Conservation (phyloP, 164 flowering plant species). For the Kingdonia uniflora region DNA sequence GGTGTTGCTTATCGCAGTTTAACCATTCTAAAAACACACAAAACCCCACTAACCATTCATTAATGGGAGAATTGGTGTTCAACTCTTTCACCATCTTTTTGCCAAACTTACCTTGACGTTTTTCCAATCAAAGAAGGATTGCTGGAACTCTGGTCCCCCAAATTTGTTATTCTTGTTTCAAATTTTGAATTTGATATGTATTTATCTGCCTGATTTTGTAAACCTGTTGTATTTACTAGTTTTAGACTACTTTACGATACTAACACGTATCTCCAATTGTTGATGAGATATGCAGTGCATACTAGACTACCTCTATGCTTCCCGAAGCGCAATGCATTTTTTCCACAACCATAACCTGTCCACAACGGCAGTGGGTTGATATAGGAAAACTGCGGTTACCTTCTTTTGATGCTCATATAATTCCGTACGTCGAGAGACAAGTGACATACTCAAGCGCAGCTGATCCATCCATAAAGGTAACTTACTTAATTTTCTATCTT, state of each 20-base stretch:
- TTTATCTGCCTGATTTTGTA: too few species aligned
- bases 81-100: too few species aligned
- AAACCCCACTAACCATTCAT: too few species aligned
- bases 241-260: not conserved
- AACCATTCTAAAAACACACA: too few species aligned
- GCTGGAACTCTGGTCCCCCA: too few species aligned
- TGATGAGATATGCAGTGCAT: conserved; percentile 33
- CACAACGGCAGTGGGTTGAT: conserved; percentile 35
- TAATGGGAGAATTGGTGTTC: too few species aligned
- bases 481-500: conserved; percentile 2
- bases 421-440: conserved; percentile 33
- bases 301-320: conserved; percentile 28
- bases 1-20: too few species aligned
- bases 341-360: conserved; percentile 40
- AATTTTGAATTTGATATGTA: too few species aligned
- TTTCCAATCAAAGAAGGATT: too few species aligned
- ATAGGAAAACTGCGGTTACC: conserved; percentile 48
- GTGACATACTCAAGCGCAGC: conserved; percentile 42
- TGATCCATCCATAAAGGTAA: conserved; percentile 50
- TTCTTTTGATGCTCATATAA: conserved; percentile 41
- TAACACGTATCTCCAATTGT: not conserved
- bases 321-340: conserved; percentile 47
- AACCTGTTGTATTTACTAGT: too few species aligned
- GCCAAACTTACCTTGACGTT: too few species aligned
- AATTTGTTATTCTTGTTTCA: too few species aligned